These are phyloP conservation scores for Parmelia sp. DNA, from an alignment of 495 filamentous ascomycete genomes.

Conservation along the genomic window DNA sequence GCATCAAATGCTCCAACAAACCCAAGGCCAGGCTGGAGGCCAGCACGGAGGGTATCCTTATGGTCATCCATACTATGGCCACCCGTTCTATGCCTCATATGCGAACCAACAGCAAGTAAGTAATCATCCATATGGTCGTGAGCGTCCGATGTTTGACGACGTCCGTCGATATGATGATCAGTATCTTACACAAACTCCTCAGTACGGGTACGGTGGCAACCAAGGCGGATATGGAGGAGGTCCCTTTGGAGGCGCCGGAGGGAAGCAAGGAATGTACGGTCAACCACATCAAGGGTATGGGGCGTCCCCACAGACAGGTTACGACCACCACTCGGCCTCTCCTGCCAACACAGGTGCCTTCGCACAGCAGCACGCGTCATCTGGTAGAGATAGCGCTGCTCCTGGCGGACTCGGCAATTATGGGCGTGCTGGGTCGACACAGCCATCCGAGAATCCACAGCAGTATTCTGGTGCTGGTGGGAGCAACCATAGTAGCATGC, in stretches of 20 bases:
- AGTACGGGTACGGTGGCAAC: conserved; percentile 60
- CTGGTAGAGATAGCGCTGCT: conserved; percentile 56
- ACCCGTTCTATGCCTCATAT: conserved; percentile 73
- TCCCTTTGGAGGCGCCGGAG: conserved; percentile 30
- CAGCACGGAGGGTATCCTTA: conserved; percentile 56
- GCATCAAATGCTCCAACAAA: conserved; percentile 45
- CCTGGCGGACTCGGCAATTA: conserved; percentile 60
- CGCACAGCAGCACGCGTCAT: conserved; percentile 53
- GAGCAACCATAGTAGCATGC: conserved; percentile 63
- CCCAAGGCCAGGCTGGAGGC: conserved; percentile 55
- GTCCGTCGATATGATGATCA: conserved; percentile 49
- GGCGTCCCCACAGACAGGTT: conserved; percentile 62
- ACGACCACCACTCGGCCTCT: conserved; percentile 68
- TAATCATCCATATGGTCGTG: conserved; percentile 47
- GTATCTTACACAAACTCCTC: conserved; percentile 48
- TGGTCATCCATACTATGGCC: conserved; percentile 71
- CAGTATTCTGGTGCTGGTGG: conserved; percentile 45
- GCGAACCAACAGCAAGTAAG: conserved; percentile 55
- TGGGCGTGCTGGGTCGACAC: conserved; percentile 65
- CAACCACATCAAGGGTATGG: conserved; percentile 72
- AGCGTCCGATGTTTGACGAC: conserved; percentile 52
- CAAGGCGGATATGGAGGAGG: conserved; percentile 64
- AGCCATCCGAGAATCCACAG: conserved; percentile 63
- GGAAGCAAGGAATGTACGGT: conserved; percentile 68
- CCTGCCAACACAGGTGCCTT: conserved; percentile 66